Percentiles rank a stretch among this genome's conserved stretches.
phyloP scores from a whole-genome alignment of 768 basidiomycete genomes.

The Cytidiella melzeri region DNA sequence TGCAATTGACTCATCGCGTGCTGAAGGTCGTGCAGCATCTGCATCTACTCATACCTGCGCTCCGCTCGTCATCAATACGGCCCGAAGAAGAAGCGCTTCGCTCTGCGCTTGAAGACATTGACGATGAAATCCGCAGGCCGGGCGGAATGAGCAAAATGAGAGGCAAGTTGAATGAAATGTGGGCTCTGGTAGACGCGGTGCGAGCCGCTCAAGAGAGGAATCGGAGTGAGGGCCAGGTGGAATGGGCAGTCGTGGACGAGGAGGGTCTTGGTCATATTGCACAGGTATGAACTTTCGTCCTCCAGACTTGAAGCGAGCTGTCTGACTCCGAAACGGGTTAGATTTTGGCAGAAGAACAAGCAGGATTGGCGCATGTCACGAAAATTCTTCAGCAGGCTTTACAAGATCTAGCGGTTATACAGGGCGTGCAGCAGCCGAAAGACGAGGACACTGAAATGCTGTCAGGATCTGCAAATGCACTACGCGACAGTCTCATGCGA shows the following conservation, averaged over 20 bases:
- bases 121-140: conserved; percentile 57
- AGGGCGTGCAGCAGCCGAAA: conserved; percentile 27
- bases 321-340: conserved; percentile 22
- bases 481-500: conserved; percentile 11
- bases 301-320: conserved; percentile 7
- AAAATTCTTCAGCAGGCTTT: conserved; percentile 61
- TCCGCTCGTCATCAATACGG: conserved; percentile 68
- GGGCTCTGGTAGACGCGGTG: conserved; percentile 77
- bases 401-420: conserved; percentile 61
- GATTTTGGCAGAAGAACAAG: conserved; percentile 76
- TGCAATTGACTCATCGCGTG: conserved; percentile 66
- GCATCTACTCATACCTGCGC: conserved; percentile 70
- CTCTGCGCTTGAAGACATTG: conserved; percentile 63
- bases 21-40: conserved; percentile 67
- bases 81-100: conserved; percentile 78
- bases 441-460: conserved; percentile 24
- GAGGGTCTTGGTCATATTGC: conserved; percentile 74
- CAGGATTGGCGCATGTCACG: conserved; percentile 74
- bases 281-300: conserved; percentile 41
- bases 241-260: conserved; percentile 85
- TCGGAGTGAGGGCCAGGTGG: conserved; percentile 41
- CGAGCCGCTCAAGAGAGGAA: conserved; percentile 50
- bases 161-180: conserved; percentile 76
- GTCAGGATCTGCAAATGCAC: conserved; percentile 7
- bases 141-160: conserved; percentile 53